A percentile compares a stretch with the other conserved stretches of the same genome.
Evolutionary conservation across 2,329 filamentous ascomycete species (phyloP).

Genomic region (Beauveria bassiana): DNA sequence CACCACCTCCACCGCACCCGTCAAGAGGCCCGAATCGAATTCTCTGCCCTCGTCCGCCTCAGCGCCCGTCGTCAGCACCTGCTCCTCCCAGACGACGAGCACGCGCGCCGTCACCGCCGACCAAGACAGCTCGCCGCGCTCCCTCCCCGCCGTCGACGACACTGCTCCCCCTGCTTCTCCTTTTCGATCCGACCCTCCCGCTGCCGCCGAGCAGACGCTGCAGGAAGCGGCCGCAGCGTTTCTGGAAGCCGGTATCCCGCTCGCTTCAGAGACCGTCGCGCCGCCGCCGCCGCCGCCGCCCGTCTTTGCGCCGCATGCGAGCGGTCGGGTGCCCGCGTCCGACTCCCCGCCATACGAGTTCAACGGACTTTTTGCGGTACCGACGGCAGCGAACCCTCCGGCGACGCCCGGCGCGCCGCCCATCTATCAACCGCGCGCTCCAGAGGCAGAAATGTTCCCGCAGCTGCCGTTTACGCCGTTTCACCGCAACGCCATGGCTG

Average conservation of each 20-base stretch:
- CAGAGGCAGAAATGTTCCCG: background rate
- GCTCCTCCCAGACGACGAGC: background rate
- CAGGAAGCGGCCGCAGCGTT: background rate
- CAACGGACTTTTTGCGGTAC: background rate
- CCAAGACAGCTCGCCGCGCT: background rate
- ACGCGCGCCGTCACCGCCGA: background rate
- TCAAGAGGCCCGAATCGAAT: background rate
- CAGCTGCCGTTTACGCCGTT: constrained; percentile 4
- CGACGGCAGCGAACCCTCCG: background rate
- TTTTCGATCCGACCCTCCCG: background rate
- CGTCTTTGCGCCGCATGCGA: background rate
- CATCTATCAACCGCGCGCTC: background rate
- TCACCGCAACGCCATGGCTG: background rate
- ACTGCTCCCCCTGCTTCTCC: too few relatives aligned
- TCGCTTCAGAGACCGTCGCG: background rate
- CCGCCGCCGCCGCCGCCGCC: background rate
- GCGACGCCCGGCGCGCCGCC: background rate
- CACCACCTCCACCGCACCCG: too few relatives aligned
- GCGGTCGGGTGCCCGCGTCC: background rate
- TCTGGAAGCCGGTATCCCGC: background rate
- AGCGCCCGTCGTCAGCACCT: background rate
- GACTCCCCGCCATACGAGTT: constrained; percentile 3
- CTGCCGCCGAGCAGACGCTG: background rate
- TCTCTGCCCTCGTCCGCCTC: background rate
- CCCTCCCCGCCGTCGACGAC: background rate